Conservation (phyloP, 148 eudicot species). For the Rhododendron henanense region DNA sequence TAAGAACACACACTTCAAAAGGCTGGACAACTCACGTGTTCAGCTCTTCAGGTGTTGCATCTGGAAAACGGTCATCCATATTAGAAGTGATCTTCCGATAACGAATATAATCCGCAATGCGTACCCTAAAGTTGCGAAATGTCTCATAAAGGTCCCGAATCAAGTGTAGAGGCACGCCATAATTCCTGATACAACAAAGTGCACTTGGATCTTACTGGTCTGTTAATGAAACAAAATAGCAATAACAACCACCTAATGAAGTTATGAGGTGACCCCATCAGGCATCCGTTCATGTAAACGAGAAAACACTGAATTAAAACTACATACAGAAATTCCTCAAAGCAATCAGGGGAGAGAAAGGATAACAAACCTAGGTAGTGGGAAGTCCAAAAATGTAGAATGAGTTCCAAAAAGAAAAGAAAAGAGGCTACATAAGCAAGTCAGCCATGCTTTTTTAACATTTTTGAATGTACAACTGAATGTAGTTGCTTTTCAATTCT, state of each 20-base stretch:
- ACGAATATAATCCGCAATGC: slow-evolving; percentile 92
- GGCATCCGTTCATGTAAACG: neutral
- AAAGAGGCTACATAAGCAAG: neutral
- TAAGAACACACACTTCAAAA: neutral
- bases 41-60: slow-evolving; percentile 92
- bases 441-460: neutral
- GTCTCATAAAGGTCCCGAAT: slow-evolving; percentile 98
- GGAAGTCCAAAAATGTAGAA: neutral
- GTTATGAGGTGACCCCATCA: neutral
- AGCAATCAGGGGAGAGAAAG: neutral
- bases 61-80: slow-evolving; percentile 98
- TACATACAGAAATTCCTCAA: neutral
- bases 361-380: neutral
- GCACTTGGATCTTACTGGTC: neutral
- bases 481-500: neutral
- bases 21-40: slow-evolving; percentile 45
- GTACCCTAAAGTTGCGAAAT: slow-evolving; percentile 90
- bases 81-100: slow-evolving; percentile 95
- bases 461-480: neutral
- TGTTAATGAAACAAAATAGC: neutral
- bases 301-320: neutral
- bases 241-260: neutral
- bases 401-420: neutral
- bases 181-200: slow-evolving; percentile 48
- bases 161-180: slow-evolving; percentile 94